These are phyloP conservation scores for Toxoplasma gondii DNA, from an alignment of 169 alveolate species.

Conservation along the genomic window DNA sequence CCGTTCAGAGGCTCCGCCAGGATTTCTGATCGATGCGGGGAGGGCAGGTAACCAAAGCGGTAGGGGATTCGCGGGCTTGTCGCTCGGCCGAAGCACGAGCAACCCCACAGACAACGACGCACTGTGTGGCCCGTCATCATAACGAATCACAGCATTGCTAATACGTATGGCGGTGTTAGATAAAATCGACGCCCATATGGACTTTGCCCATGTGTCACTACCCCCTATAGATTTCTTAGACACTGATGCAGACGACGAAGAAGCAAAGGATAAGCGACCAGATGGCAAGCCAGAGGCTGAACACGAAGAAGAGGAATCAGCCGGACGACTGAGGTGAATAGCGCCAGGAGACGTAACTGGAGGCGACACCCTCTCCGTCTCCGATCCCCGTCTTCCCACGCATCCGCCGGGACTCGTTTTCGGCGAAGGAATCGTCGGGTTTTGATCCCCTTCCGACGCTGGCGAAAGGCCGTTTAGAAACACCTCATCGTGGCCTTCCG, in stretches of 20 bases:
- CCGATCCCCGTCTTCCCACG: too few species aligned
- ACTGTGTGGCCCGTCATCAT: background rate
- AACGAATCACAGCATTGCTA: background rate
- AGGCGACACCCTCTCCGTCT: background rate
- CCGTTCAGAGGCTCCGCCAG: background rate
- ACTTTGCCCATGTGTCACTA: background rate
- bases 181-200: background rate
- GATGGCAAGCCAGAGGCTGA: background rate
- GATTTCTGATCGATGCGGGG: background rate
- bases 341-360: background rate
- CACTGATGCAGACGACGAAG: background rate
- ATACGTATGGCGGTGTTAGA: background rate
- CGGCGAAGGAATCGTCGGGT: too few species aligned
- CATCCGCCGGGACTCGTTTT: too few species aligned
- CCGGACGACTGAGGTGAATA: background rate
- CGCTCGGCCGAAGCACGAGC: conserved; percentile 6
- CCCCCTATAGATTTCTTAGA: background rate
- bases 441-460: too few species aligned
- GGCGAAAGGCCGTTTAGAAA: too few species aligned
- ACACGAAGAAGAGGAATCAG: background rate
- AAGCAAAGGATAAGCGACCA: background rate
- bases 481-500: too few species aligned
- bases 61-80: background rate
- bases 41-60: background rate
- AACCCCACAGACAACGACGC: background rate